Base-by-base conservation (phyloP, 768 basidiomycete genomes). In the Lentinula lateritia region DNA sequence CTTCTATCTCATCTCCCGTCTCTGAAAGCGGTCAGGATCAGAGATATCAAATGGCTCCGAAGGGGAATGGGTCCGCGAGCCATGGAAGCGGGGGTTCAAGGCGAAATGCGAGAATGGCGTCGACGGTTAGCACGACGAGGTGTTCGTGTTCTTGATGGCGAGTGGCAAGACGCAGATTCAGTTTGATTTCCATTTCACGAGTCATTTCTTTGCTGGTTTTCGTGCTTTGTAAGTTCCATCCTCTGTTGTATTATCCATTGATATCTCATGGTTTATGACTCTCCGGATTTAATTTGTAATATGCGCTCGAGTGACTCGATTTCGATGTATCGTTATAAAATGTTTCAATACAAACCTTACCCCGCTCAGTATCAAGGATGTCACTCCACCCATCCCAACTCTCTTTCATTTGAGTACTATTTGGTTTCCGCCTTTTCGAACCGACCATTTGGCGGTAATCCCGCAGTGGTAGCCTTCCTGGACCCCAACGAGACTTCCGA, bases 61-160 rank as follows among this genome's bases (percentile, higher is more conserved):
- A 80, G 79, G 56, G 91, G 89, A 0, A 80, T 92, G 71, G 84
- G 80, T 7, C 73, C 73, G 0, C 77, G 80, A 62, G 92, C 92
- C 28, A 85, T 83, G 64, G 84, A 81, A 64, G 82, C 91, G 6
- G 92, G 92, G 7, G 81, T 91, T 13, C 91, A 92, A 72, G 92
- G 90, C 46, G 88, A 91, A 70, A 87, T 93, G 84, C 75, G 78
- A 64, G 82, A 85, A 61, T 93, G 92, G 92, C 79, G 79, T 62
- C 78, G 82, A 52, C 80, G 87, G 57, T 75, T 93, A 36, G 75
- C 74, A 10, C 76, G 84, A 60, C 76, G 81, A 66, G 77, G 82
- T 1, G 80, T 93, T 52, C 77, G 79, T 20, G 72, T 93, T 34
- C 74, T 93, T 58, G 92, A 93, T 67, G 78, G 81, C 15, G 85